Base-by-base conservation (phyloP, 2,329 filamentous ascomycete genomes). In the Parascedosporium putredinis region DNA sequence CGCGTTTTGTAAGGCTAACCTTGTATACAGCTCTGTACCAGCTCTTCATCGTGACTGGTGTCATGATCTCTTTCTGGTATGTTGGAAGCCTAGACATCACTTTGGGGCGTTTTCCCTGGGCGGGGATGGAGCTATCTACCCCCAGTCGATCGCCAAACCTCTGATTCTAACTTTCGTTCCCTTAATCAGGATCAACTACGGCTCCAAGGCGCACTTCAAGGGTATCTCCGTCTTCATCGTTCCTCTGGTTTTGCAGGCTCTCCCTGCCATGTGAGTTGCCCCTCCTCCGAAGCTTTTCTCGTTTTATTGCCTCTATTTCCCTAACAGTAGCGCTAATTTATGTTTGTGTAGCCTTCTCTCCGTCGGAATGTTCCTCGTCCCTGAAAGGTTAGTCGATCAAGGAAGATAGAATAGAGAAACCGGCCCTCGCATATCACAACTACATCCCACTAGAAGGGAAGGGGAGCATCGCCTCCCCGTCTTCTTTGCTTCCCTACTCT, bases 191-290 rank as follows among this genome's bases (percentile, higher is more conserved):
- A 67, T 75, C 62, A 79, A 75, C 61, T 79, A 76, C 51, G 75
- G 73, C 24, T 67, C 67, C 43, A 60, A 72, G 27, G 64, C 72
- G n/a, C 66, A 75, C 52, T 62, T 75, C 36, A 52, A 59, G 8
- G 63, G 76, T 24, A 66, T 71, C 3, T 68, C 73, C 5, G 68
- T 73, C 42, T 85, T 75, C 59, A 69, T 82, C 33, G 69, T 86
- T 1, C 83, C 84, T 0, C 68, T 87, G 3, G 73, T 76, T 8
- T 71, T 85, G 52, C 84, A 87, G 62, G 74, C 71, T 48, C 66
- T 86, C 3, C 83, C 83, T 0, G 81, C 82, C 1, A 55, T 83
- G 50, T 71, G 58, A 55, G 65, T 50, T 8, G 6, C n/a, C n/a
- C n/a, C n/a, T n/a, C n/a, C n/a, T n/a, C n/a, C n/a, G n/a, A n/a